Evolutionary conservation across 1,139 yeast genomes (phyloP), one percentile per base, ranked within the genome.

Genomic region (Oligophagozyma castellii): DNA sequence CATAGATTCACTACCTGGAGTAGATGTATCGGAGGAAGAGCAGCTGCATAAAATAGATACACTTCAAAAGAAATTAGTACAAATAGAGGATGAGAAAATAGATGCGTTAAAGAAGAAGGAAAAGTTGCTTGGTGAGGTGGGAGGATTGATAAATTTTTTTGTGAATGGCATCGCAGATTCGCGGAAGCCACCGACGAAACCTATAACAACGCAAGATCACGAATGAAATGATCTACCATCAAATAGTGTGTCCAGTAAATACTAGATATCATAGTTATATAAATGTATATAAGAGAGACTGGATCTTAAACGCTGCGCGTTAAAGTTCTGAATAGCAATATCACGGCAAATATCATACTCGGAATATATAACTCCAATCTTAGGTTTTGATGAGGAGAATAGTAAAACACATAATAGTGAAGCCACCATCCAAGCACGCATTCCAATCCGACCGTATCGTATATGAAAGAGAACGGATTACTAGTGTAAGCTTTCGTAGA

Each of bases 1-100:
- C 23, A 84, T 89, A 19, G 93, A 81, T 48, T 73, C 93, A 2
- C 59, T 89, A 27, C 98, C 99, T 0, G 98, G 96, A 3, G 80
- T 84, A 3, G 95, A 93, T 10, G 84, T 79, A 1, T 72, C 86
- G 2, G 81, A 81, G 18, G 68, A 65, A 24, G 74, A 70, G 30
- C 98, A 89, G 53, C 51, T 84, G 48, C 58, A 58, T 21, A 63
- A 67, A 38, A 79, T 89, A 12, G 65, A 65, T 28, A 61, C 61
- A n/a, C 58, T 89, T 29, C 77, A 83, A 34, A 50, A 52, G 23
- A 81, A 80, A 40, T 58, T 89, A 32, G 63, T 65, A 14, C 58
- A 59, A 4, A 73, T 76, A 1, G 93, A 86, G 43, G 49, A 56
- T 14, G 69, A 70, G 31, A 66, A 84, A 36, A 56, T 65, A 14